Evolutionary conservation across 176 grass and related monocot genomes (phyloP).

Genomic region (Musa acuminata): DNA sequence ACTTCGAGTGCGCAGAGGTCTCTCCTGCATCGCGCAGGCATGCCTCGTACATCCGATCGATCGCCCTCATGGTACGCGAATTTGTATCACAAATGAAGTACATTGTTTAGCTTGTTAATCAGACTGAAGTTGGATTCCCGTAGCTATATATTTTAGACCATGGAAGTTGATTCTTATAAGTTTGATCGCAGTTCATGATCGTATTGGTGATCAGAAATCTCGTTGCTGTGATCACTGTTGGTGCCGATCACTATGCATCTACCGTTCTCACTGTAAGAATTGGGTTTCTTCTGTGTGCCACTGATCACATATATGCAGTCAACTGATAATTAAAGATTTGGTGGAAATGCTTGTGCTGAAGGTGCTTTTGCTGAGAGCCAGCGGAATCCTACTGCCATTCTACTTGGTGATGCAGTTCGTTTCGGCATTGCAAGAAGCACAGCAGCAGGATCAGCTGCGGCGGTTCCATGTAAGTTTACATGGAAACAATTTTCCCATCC

Average conservation of each 20-base stretch:
- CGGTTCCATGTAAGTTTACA: slow-evolving; percentile 29
- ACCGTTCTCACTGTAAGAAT: slow-evolving; percentile 49
- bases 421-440: slow-evolving; percentile 48
- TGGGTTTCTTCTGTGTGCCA: background rate
- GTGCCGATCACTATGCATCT: slow-evolving; percentile 48
- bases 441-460: slow-evolving; percentile 36
- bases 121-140: too few relatives aligned
- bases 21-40: slow-evolving; percentile 23
- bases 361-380: slow-evolving; percentile 51
- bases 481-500: background rate
- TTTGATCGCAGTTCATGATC: slow-evolving; percentile 36
- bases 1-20: slow-evolving; percentile 26
- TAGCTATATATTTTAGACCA: background rate
- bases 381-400: slow-evolving; percentile 61
- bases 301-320: too few relatives aligned
- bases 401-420: slow-evolving; percentile 54
- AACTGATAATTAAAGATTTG: background rate
- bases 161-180: background rate
- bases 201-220: slow-evolving; percentile 58
- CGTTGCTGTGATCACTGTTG: slow-evolving; percentile 30
- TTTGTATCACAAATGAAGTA: background rate
- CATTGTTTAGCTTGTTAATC: background rate
- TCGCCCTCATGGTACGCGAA: slow-evolving; percentile 39
- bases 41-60: slow-evolving; percentile 31
- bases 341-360: slow-evolving; percentile 2